Evolutionary conservation across 176 grass and related monocot genomes (phyloP), one percentile per base, ranked within the genome.

Genomic region (Musa acuminata): DNA sequence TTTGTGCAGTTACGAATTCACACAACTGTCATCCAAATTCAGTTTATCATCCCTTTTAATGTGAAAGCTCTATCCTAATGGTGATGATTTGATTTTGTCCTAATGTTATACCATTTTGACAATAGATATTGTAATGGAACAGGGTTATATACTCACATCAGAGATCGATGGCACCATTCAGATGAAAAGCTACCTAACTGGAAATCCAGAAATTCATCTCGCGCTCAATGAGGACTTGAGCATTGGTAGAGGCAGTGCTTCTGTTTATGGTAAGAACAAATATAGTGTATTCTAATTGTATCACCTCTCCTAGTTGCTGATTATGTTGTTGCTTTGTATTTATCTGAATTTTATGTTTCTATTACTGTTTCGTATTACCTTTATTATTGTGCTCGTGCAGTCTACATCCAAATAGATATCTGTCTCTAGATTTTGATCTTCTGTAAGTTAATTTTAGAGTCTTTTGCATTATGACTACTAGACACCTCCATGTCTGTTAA

Each of bases 121-220:
- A 66, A 49, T 79, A 49, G 67, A 78, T 52, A 71, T 72, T 79
- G 27, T 81, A 51, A 24, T 72, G 83, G 7, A 75, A 68, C 77
- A 99, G 96, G 96, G 96, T 50, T 95, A 99, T 79, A 94, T 99
- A 85, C 90, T 99, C 79, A 99, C 96, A 8, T 99, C 91, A 67
- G 96, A 99, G 82, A 91, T 99, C 84, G 96, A 99, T 81, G 96
- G 96, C 66, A 95, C 96, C 49, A 99, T 99, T 77, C 96, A 99
- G 94, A 99, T 99, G 96, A 99, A 94, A 91, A 99, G 96, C 84
- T 99, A 99, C 64, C 86, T 99, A 51, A 95, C 78, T 77, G 96
- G 91, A 53, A 94, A 99, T 78, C 96, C 96, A 75, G 96, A 99
- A 87, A 99, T 99, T n/a, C 96, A 88, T 63, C 76, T 99, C 55